These are phyloP conservation scores for Colletotrichum aenigma DNA, from an alignment of 2,329 filamentous ascomycete genomes.

Conservation along the genomic window DNA sequence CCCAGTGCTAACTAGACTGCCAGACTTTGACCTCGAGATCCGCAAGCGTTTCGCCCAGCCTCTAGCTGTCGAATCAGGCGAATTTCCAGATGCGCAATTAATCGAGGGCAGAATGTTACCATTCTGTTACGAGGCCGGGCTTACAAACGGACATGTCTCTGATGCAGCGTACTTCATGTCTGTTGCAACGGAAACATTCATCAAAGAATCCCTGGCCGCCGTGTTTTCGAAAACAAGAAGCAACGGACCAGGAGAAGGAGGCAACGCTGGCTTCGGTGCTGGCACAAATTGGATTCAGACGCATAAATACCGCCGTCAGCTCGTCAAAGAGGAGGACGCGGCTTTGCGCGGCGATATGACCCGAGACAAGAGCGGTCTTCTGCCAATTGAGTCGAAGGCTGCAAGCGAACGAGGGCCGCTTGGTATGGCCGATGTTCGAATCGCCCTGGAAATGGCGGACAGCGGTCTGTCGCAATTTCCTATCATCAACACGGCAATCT, in stretches of 20 bases:
- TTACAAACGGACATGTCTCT: conserved; percentile 60
- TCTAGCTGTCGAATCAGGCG: conserved; percentile 69
- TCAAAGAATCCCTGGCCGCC: conserved; percentile 68
- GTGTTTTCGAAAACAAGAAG: conserved; percentile 68
- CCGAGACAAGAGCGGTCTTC: conserved; percentile 75
- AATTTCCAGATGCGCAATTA: conserved; percentile 69
- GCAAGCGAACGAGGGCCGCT: conserved; percentile 74
- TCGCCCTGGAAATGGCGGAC: conserved; percentile 78
- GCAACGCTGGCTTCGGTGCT: conserved; percentile 66
- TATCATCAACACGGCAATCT: conserved; percentile 71
- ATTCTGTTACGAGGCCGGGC: conserved; percentile 70
- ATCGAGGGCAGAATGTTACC: conserved; percentile 71
- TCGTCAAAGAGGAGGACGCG: conserved; percentile 77
- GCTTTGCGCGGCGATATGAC: conserved; percentile 75
- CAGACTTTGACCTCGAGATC: conserved; percentile 71
- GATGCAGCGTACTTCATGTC: conserved; percentile 70
- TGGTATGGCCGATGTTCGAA: conserved; percentile 77
- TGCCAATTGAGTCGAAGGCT: conserved; percentile 82
- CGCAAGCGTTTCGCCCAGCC: conserved; percentile 69
- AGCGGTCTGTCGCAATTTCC: conserved; percentile 80
- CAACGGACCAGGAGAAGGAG: conserved; percentile 68
- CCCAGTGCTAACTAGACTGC: not conserved
- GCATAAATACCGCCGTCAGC: conserved; percentile 74
- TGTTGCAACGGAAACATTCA: conserved; percentile 68
- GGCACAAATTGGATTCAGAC: conserved; percentile 79